Base-by-base conservation (phyloP, 2,329 filamentous ascomycete species). In the Trichophyton equinum region DNA sequence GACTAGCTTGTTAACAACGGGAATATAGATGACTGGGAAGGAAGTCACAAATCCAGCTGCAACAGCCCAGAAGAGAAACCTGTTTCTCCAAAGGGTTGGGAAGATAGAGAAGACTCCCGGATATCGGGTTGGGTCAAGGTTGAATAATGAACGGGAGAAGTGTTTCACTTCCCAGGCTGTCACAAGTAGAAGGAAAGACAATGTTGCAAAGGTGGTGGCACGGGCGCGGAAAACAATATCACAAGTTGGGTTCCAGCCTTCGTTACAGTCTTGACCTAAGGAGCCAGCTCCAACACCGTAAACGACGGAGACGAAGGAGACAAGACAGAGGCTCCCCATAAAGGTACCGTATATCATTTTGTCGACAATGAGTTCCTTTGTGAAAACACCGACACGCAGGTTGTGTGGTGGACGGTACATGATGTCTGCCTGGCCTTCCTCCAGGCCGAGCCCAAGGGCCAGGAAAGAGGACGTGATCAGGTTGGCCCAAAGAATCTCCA, bases 401-500 rank as follows among this genome's bases (percentile, higher is more conserved):
- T 86, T 79, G 62, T 92, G 89, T 0, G 91, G 91, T 7, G 89
- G 87, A 61, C 89, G 87, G 62, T 80, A 79, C 83, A 95, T 90
- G 61, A 95, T 85, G 67, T 91, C 87, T 2, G 82, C 79, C 0
- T 86, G 83, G 0, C 88, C 88, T 58, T 81, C 78, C 72, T 95
- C 90, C 55, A 90, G 85, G 7, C 90, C 89, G 0, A 95, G 83
- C 22, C 90, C 91, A 72, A 95, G 89, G 56, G 90, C 91, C 0
- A 90, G 88, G 73, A 94, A 86, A 22, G 86, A 89, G 25, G 88
- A 92, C 0, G 91, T 95, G 55, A 94, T 82, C 82, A 95, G 88
- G 73, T 95, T 95, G 70, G 95, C 89, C 90, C 89, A 95, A 61
- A 95, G 80, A 62, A 95, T 92, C 67, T 95, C 86, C 13, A 95